Evolutionary conservation across 108 stramenopile genomes (phyloP).

Genomic region (Mediolabrus comicus): DNA sequence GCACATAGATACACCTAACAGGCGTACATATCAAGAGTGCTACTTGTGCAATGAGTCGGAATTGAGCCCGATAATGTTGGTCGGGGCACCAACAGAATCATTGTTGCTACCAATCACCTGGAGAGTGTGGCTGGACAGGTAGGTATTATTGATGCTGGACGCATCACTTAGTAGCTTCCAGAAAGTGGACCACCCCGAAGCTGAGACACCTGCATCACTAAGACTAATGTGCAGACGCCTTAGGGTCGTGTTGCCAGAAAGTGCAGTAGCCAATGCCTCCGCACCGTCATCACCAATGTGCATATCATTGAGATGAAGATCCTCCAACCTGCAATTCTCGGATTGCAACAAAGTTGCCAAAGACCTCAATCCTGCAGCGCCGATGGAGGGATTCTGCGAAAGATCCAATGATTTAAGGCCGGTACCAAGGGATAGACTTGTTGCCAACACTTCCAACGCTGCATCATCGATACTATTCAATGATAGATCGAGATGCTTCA

Average conservation of each 20-base stretch:
- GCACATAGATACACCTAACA: no score
- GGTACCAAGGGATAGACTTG: not conserved
- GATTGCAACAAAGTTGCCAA: not conserved
- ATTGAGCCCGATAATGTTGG: no score
- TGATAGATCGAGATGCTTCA: not conserved
- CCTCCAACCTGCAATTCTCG: not conserved
- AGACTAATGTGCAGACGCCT: not conserved
- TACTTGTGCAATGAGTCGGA: no score
- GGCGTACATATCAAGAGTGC: no score
- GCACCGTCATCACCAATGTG: not conserved
- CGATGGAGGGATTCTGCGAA: not conserved
- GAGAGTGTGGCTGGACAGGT: not conserved
- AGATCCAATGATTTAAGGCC: not conserved
- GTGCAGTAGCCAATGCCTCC: not conserved
- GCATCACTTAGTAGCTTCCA: not conserved
- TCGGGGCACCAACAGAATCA: no score
- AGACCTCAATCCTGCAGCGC: not conserved
- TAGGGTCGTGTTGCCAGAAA: not conserved
- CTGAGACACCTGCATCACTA: not conserved
- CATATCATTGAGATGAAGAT: not conserved
- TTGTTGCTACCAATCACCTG: not conserved
- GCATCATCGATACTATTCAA: not conserved
- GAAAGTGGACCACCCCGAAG: conserved; percentile 1
- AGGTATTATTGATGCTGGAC: not conserved
- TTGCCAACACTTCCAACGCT: not conserved